phyloP scores from a whole-genome alignment of 495 filamentous ascomycete genomes.

The Hypoxylon lienhwacheense region DNA sequence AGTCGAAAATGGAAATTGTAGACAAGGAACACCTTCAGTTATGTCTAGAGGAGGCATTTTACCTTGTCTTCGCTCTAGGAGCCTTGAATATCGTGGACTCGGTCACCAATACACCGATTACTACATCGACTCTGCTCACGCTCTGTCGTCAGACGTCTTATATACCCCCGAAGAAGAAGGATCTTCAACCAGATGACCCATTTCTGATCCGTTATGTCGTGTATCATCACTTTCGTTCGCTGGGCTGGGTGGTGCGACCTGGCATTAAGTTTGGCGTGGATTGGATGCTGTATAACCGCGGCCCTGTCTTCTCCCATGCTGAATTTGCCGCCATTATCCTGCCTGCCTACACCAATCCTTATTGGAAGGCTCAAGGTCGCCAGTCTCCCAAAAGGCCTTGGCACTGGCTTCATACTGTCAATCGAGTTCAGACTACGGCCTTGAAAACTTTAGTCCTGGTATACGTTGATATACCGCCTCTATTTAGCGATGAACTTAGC shows the following conservation, averaged over 20 bases:
- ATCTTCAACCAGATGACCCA: conserved; percentile 68
- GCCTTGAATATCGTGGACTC: conserved; percentile 67
- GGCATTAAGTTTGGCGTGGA: conserved; percentile 96
- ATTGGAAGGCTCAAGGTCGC: conserved; percentile 63
- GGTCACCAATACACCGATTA: conserved; percentile 50
- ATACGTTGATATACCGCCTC: conserved; percentile 89
- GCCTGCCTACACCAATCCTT: conserved; percentile 74
- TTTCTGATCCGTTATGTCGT: conserved; percentile 85
- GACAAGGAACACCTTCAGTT: conserved; percentile 93
- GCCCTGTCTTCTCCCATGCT: conserved; percentile 90
- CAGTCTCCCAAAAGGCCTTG: conserved; percentile 61
- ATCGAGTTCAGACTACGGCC: conserved; percentile 86
- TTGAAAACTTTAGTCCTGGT: conserved; percentile 83
- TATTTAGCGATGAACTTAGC: conserved; percentile 48
- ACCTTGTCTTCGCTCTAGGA: conserved; percentile 80
- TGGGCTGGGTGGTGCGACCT: conserved; percentile 93
- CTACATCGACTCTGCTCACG: conserved; percentile 57
- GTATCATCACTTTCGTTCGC: conserved; percentile 95
- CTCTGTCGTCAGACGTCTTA: conserved; percentile 70
- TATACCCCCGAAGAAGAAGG: conserved; percentile 58
- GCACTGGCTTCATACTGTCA: conserved; percentile 92
- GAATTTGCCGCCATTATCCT: conserved; percentile 86
- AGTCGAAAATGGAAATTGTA: conserved; percentile 45
- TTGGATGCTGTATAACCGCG: conserved; percentile 91
- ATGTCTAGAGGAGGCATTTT: conserved; percentile 88